Evolutionary conservation across 306 rosid genomes (phyloP).

Genomic region (Parietaria judaica): DNA sequence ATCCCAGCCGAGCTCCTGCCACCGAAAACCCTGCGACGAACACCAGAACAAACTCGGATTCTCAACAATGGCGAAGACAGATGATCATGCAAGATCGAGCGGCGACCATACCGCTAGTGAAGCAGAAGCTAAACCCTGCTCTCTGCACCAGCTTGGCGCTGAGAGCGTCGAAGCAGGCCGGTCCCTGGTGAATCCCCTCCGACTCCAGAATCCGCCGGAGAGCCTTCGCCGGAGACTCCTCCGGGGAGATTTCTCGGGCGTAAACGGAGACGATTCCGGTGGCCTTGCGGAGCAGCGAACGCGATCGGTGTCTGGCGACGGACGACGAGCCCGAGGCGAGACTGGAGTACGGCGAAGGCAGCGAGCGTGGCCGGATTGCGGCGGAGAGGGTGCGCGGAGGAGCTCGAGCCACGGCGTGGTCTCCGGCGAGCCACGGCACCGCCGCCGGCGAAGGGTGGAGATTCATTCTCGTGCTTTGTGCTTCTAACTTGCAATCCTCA

Average conservation of each 20-base stretch:
- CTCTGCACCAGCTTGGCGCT: conserved; percentile 71
- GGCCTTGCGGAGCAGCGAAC: neutral
- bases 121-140: conserved; percentile 68
- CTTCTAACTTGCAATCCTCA: neutral
- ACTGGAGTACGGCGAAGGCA: neutral
- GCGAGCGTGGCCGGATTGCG: neutral
- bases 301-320: neutral
- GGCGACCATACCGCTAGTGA: conserved; percentile 50
- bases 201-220: conserved; percentile 48
- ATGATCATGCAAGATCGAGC: neutral
- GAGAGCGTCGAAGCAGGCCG: conserved; percentile 79
- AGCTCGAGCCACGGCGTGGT: conserved; percentile 1
- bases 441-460: neutral
- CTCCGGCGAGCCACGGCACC: neutral
- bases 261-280: neutral
- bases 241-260: conserved; percentile 9
- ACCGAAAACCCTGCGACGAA: conserved; percentile 57
- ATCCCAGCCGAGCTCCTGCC: conserved; percentile 64
- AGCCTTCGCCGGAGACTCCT: conserved; percentile 36
- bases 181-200: conserved; percentile 74
- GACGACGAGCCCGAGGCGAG: conserved; percentile 2
- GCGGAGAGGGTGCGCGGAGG: conserved; percentile 2
- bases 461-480: conserved; percentile 13
- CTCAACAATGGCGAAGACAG: too few relatives aligned
- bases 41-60: neutral